phyloP scores from a whole-genome alignment of 768 basidiomycete species.

The Boletus rufocinnamomeus region DNA sequence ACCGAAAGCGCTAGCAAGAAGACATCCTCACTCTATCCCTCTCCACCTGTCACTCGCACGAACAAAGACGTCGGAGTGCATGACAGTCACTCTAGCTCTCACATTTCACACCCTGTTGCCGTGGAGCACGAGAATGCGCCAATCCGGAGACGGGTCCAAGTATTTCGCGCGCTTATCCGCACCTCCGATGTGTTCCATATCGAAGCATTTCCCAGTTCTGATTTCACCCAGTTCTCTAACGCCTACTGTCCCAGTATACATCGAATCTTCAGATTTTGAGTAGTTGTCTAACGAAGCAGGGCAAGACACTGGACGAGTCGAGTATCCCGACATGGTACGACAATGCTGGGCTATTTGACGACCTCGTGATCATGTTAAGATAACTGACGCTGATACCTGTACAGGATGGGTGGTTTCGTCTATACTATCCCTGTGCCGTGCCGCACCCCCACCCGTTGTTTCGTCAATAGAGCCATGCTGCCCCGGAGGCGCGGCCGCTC shows the following conservation, averaged over 20 bases:
- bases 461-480: slow-evolving; percentile 58
- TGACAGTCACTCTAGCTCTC: not conserved
- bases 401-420: too few relatives aligned
- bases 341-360: too few relatives aligned
- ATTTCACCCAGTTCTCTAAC: slow-evolving; percentile 5
- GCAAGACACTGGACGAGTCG: not conserved
- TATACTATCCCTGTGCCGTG: slow-evolving; percentile 1
- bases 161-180: slow-evolving; percentile 13
- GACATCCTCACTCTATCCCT: slow-evolving; percentile 4
- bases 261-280: slow-evolving; percentile 9
- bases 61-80: not conserved
- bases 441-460: slow-evolving; percentile 18
- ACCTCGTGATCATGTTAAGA: too few relatives aligned
- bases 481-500: slow-evolving; percentile 79
- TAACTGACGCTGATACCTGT: too few relatives aligned
- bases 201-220: not conserved
- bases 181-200: not conserved
- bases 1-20: not conserved
- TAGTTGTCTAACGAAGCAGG: not conserved
- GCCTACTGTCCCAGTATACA: slow-evolving; percentile 6
- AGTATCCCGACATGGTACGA: too few relatives aligned
- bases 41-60: slow-evolving; percentile 5
- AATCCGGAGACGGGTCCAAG: slow-evolving; percentile 19
- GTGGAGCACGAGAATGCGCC: not conserved
- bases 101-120: too few relatives aligned